Base-by-base conservation (phyloP, 2,329 filamentous ascomycete genomes). In the Malbranchea zuffiana region DNA sequence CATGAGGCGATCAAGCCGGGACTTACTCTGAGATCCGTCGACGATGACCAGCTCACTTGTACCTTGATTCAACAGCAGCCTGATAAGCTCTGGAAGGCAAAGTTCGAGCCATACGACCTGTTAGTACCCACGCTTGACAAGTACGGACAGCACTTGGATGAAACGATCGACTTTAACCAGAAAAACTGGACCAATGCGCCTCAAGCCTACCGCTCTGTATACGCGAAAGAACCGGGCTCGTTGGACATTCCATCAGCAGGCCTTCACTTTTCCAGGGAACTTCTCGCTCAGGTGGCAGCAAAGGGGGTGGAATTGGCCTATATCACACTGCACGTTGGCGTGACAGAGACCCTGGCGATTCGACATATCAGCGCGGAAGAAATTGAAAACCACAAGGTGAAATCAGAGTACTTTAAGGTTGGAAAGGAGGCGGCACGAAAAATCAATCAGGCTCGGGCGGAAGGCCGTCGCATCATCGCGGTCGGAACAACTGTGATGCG, bases 401-500 rank as follows among this genome's bases (percentile, higher is more conserved):
- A 17, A 15, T 31, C 28, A 6, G 28, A 31, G 28, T 31, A 15
- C 28, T 31, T 31, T 17, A 15, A 31, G 12, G 28, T 31, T 11
- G 28, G 28, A 31, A 17, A 31, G n/a, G 12, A 15, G 16, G 28
- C 28, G 11, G 12, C 16, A 16, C 2, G 13, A 15, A 5, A 31
- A 17, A 15, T 31, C 16, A 6, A 31, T 15, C n/a, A 17, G 16
- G 28, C 28, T 11, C 6, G 6, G 5, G 28, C 6, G 6, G 28
- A 31, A 17, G 12, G 12, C 13, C 1, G 28, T 4, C 28, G 28
- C 11, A 17, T 12, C 12, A 31, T 31, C 16, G 28, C 28, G 4
- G 16, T 31, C 19, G 28, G 28, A 5, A 31, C 28, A 15, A 31
- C 28, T 15, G 28, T 31, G 11, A 17, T 31, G 28, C n/a, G 28